Evolutionary conservation across 768 basidiomycete genomes (phyloP).

Genomic region (Lactarius vividus): DNA sequence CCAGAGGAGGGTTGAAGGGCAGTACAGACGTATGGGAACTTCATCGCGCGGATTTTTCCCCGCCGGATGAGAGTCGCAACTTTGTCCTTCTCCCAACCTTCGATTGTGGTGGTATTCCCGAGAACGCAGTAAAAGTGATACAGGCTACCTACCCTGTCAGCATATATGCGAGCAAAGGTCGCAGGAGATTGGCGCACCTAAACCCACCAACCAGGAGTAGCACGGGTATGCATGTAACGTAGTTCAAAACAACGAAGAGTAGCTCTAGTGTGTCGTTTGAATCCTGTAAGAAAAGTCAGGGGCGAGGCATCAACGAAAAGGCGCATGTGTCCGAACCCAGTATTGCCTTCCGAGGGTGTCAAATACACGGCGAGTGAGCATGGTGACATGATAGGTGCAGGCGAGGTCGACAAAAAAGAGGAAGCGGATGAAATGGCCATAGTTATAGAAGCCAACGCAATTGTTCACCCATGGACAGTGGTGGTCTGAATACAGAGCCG

Average conservation of each 20-base stretch:
- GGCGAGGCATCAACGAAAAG: conserved; percentile 25
- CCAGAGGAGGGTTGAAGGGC: conserved; percentile 3
- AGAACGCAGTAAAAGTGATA: conserved; percentile 81
- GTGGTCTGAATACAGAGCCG: conserved; percentile 53
- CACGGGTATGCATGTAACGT: conserved; percentile 81
- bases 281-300: conserved; percentile 45
- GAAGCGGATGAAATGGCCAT: conserved; percentile 87
- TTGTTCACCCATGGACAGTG: conserved; percentile 95
- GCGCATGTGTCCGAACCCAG: conserved; percentile 43
- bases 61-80: conserved; percentile 78
- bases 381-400: conserved; percentile 81
- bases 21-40: conserved; percentile 83
- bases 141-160: conserved; percentile 47
- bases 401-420: conserved; percentile 90
- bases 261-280: conserved; percentile 68
- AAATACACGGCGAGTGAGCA: conserved; percentile 70
- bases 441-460: conserved; percentile 91
- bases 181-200: conserved; percentile 49
- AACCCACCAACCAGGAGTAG: conserved; percentile 85
- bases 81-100: conserved; percentile 97
- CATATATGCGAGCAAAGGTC: not conserved
- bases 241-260: conserved; percentile 86
- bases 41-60: conserved; percentile 86
- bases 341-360: conserved; percentile 42
- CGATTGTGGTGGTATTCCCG: conserved; percentile 91